A percentile compares a stretch with the other conserved stretches of the same genome.
Conservation (phyloP, 2,329 filamentous ascomycete genomes). For the Penicillium sp. region DNA sequence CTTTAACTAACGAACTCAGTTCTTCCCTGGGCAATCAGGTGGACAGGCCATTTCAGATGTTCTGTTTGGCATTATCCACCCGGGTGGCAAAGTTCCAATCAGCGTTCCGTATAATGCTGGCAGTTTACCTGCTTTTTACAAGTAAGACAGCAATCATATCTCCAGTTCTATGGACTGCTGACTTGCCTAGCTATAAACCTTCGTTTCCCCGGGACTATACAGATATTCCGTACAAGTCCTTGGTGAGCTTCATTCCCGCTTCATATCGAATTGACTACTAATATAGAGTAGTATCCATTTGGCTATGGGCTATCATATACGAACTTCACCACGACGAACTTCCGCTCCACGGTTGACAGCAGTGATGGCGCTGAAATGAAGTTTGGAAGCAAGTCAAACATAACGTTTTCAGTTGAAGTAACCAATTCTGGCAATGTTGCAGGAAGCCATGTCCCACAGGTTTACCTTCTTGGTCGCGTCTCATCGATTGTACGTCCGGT, state of each 20-base stretch:
- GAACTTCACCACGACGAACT: neutral
- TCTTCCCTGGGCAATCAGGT: constrained; percentile 10
- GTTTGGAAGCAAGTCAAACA: constrained; percentile 30
- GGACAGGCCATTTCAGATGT: constrained; percentile 8
- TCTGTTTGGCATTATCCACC: constrained; percentile 1
- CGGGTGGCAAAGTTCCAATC: constrained; percentile 8
- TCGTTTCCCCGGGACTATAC: constrained; percentile 5
- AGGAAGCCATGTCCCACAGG: constrained; percentile 36
- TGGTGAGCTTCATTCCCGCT: neutral
- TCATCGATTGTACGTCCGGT: constrained; percentile 45
- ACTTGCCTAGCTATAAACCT: constrained; percentile 4
- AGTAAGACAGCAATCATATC: neutral
- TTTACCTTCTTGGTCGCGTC: constrained; percentile 44
- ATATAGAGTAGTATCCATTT: constrained; percentile 2
- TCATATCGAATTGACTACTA: neutral
- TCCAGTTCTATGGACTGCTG: neutral
- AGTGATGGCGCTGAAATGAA: neutral
- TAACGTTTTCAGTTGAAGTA: constrained; percentile 38
- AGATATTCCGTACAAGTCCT: constrained; percentile 1
- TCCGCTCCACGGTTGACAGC: constrained; percentile 16
- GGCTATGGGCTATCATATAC: constrained; percentile 8
- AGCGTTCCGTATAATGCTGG: constrained; percentile 6
- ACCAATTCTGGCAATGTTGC: constrained; percentile 34
- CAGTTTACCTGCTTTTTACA: constrained; percentile 9
- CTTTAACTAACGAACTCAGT: neutral